Evolutionary conservation across 495 filamentous ascomycete species (phyloP), one percentile per base, ranked within the genome.

Genomic region (Neurospora sp.): DNA sequence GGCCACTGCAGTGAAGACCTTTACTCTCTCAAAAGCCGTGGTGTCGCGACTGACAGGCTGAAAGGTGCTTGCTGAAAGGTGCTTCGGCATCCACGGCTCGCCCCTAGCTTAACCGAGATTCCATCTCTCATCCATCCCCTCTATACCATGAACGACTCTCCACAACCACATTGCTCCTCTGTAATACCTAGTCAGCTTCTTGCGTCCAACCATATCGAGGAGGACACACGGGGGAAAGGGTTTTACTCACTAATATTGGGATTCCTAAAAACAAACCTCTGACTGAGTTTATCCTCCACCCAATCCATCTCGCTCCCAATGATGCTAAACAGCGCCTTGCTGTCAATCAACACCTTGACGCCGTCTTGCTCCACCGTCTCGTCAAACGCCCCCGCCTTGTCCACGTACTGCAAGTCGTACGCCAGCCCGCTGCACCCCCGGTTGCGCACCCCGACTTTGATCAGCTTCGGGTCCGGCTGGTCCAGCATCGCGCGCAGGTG

Each of bases 231-330:
- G 18, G 10, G 40, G 27, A 22, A 40, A 4, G 2, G 5, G 35
- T 37, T 31, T 37, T 31, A 91, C 95, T 89, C 83, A 97, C 94
- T 98, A 78, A 98, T 98, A 80, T 99, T 99, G 39, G 96, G 96
- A 82, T 99, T 99, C 78, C 89, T 89, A 82, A 99, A 99, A 73
- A 97, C 90, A 84, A 99, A 99, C 76, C 91, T 85, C 78, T 91
- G 86, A 79, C 89, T 96, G 77, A 99, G 80, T 82, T 95, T 96
- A 77, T 98, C 96, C 82, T 98, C 94, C 3, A 95, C 88, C 95
- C 94, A 99, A 79, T 99, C 96, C 96, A 99, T 99, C 86, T 98
- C 96, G 76, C 92, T 97, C 10, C 96, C 96, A 80, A 99, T 97
- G 59, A 99, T 97, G 79, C 93, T 97, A 77, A 99, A 96, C 72